Evolutionary conservation across 2,329 filamentous ascomycete genomes (phyloP).

Genomic region (Trichoderma atrobrunneum): DNA sequence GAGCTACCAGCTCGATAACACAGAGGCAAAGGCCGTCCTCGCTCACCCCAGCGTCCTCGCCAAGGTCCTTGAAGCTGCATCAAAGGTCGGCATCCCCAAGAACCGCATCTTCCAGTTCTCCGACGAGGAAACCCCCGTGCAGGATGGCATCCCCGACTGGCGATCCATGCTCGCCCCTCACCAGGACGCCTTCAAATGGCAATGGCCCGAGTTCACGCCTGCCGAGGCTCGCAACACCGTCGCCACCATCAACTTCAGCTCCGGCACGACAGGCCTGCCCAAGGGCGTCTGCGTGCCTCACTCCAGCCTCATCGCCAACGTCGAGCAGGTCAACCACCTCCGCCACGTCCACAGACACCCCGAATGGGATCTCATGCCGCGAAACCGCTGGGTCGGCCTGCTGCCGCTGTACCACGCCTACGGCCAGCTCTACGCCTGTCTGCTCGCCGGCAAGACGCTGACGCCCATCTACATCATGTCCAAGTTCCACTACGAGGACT

Average conservation of each 20-base stretch:
- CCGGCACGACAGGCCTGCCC: conserved; percentile 50
- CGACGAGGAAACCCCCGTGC: conserved; percentile 34
- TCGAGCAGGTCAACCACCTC: conserved; percentile 48
- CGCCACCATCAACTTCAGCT: conserved; percentile 50
- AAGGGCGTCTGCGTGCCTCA: conserved; percentile 52
- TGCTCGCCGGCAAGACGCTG: conserved; percentile 43
- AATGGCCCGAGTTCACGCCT: conserved; percentile 39
- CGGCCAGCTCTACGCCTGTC: conserved; percentile 52
- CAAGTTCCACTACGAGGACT: conserved; percentile 52
- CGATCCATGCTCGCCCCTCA: conserved; percentile 36
- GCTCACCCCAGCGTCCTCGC: conserved; percentile 47
- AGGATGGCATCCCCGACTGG: conserved; percentile 42
- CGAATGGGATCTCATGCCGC: conserved; percentile 34
- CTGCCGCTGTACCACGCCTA: conserved; percentile 65
- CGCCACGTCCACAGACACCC: conserved; percentile 33
- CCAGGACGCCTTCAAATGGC: conserved; percentile 36
- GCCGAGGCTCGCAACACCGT: conserved; percentile 35
- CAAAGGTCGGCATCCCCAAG: conserved; percentile 39
- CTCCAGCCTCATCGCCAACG: conserved; percentile 48
- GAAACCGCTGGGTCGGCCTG: conserved; percentile 55
- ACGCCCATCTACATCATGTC: conserved; percentile 56
- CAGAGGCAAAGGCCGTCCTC: conserved; percentile 48
- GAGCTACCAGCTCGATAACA: conserved; percentile 50
- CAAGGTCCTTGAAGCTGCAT: conserved; percentile 43
- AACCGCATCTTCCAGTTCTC: conserved; percentile 48